Conservation (phyloP, 1,284 basidiomycete species). For the Chondrostereum purpureum region DNA sequence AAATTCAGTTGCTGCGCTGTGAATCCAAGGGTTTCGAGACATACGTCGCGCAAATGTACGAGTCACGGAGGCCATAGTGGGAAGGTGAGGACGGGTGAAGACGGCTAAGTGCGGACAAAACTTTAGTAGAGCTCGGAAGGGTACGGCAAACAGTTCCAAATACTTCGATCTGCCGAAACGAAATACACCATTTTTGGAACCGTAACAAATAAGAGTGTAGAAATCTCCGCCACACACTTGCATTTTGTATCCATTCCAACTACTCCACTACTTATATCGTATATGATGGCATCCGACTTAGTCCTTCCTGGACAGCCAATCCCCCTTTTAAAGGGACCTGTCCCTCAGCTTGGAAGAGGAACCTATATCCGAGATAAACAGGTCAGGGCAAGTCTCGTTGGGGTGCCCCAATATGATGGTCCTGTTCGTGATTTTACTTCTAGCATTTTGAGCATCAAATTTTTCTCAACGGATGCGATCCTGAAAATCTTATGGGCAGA, state of each 20-base stretch:
- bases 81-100: slow-evolving; percentile 14
- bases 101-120: slow-evolving; percentile 11
- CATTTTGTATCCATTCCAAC: background rate
- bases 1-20: slow-evolving; percentile 10
- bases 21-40: slow-evolving; percentile 20
- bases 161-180: too few species aligned
- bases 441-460: slow-evolving; percentile 18
- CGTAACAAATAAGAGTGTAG: too few species aligned
- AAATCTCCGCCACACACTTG: background rate
- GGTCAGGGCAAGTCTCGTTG: slow-evolving; percentile 70
- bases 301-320: slow-evolving; percentile 79
- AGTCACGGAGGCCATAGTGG: slow-evolving; percentile 54
- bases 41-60: slow-evolving; percentile 66
- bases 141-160: slow-evolving; percentile 1
- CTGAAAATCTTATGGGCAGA: slow-evolving; percentile 37
- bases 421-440: slow-evolving; percentile 47
- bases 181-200: too few species aligned
- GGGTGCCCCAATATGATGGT: slow-evolving; percentile 56
- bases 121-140: background rate
- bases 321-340: slow-evolving; percentile 48
- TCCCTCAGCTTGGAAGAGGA: slow-evolving; percentile 60
- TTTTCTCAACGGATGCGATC: slow-evolving; percentile 19
- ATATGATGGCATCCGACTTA: slow-evolving; percentile 4
- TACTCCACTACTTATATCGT: too few species aligned
- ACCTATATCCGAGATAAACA: slow-evolving; percentile 63